These are phyloP conservation scores for Trifolium pratense DNA, from an alignment of 306 rosid genomes.

Conservation along the genomic window DNA sequence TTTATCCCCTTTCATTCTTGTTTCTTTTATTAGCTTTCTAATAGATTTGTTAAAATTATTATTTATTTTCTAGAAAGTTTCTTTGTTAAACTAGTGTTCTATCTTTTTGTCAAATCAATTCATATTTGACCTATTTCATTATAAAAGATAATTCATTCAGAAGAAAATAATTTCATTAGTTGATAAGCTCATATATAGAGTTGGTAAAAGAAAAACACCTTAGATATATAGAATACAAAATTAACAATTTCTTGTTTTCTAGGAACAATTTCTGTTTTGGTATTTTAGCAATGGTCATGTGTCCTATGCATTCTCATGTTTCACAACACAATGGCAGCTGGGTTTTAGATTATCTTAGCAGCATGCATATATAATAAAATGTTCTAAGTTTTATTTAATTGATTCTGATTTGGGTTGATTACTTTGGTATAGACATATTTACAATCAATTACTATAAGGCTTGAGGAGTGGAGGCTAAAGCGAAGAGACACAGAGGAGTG, in stretches of 20 bases:
- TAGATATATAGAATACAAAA: background rate
- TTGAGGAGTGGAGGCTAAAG: constrained; percentile 98
- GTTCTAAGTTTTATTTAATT: background rate
- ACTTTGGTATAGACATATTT: constrained; percentile 73
- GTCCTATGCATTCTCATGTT: background rate
- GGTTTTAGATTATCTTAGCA: background rate
- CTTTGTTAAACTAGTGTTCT: constrained; percentile 25
- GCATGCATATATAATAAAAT: background rate
- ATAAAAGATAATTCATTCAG: background rate
- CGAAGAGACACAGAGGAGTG: constrained; percentile 97
- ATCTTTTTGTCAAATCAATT: background rate
- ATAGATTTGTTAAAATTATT: constrained; percentile 23
- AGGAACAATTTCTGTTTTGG: background rate
- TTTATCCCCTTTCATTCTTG: background rate
- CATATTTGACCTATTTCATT: background rate
- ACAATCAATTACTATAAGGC: constrained; percentile 93
- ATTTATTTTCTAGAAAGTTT: constrained; percentile 7
- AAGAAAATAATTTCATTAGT: background rate
- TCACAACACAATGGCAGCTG: background rate
- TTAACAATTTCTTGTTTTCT: background rate
- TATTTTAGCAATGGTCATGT: background rate
- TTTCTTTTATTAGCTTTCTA: constrained; percentile 10
- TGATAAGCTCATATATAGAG: background rate
- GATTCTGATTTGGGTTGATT: constrained; percentile 35
- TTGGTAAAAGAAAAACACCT: background rate